Conservation (phyloP, 495 filamentous ascomycete genomes). For the Peziza echinospora region DNA sequence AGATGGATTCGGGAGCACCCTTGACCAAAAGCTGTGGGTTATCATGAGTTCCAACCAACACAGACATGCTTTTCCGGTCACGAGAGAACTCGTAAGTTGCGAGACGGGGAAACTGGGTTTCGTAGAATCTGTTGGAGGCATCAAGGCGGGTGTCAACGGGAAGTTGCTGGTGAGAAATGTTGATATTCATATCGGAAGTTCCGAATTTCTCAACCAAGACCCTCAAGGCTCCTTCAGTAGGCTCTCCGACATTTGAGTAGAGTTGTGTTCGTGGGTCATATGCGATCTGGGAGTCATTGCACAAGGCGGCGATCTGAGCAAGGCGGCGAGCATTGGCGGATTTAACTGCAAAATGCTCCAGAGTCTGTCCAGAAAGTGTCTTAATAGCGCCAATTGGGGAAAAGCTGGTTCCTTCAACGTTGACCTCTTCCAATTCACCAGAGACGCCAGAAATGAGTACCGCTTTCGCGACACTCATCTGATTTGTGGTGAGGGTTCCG, state of each 20-base stretch:
- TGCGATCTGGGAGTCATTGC: slow-evolving; percentile 71
- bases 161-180: slow-evolving; percentile 28
- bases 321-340: slow-evolving; percentile 65
- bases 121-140: slow-evolving; percentile 65
- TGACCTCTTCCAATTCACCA: slow-evolving; percentile 59
- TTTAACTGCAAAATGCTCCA: slow-evolving; percentile 47
- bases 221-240: slow-evolving; percentile 84
- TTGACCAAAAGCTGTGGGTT: slow-evolving; percentile 77
- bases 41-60: slow-evolving; percentile 48
- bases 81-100: slow-evolving; percentile 94
- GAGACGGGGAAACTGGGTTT: slow-evolving; percentile 46
- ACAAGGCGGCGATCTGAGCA: slow-evolving; percentile 68
- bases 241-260: slow-evolving; percentile 78
- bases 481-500: slow-evolving; percentile 92
- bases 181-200: slow-evolving; percentile 32
- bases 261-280: slow-evolving; percentile 50
- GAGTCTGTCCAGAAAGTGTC: slow-evolving; percentile 37
- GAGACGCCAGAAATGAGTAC: slow-evolving; percentile 59
- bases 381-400: slow-evolving; percentile 55
- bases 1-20: slow-evolving; percentile 81
- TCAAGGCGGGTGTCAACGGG: slow-evolving; percentile 42
- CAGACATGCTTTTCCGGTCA: slow-evolving; percentile 98
- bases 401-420: slow-evolving; percentile 87
- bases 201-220: slow-evolving; percentile 91
- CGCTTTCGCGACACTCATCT: slow-evolving; percentile 95